A percentile compares a stretch with the other conserved stretches of the same genome.
Evolutionary conservation across 148 eudicot species (phyloP).

Genomic region (Vaccinium vitisidaea): DNA sequence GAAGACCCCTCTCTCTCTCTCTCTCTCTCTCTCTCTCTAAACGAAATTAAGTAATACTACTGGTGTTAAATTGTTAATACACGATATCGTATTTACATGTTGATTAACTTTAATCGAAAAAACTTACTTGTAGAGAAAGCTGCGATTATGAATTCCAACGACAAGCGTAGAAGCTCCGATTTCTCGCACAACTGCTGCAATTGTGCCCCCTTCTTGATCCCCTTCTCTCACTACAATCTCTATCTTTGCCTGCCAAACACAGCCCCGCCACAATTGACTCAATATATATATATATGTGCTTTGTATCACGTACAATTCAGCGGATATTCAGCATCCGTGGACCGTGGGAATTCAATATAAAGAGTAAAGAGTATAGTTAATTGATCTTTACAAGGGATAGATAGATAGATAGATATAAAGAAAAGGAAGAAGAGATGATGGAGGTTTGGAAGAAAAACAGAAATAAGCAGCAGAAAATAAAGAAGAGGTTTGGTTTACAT

Average conservation of each 20-base stretch:
- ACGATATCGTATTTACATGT: neutral
- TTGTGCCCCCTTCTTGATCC: slow-evolving; percentile 63
- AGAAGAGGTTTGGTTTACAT: slow-evolving; percentile 34
- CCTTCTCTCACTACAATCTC: slow-evolving; percentile 91
- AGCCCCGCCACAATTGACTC: neutral
- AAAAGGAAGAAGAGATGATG: too few relatives aligned
- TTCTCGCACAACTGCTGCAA: slow-evolving; percentile 60
- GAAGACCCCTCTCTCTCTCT: neutral
- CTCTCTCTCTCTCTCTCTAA: neutral
- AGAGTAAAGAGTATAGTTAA: too few relatives aligned
- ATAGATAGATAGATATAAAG: too few relatives aligned
- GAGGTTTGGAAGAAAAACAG: too few relatives aligned
- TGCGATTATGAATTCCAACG: slow-evolving; percentile 77
- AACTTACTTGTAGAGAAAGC: slow-evolving; percentile 77
- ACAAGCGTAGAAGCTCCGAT: slow-evolving; percentile 80
- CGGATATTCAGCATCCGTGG: too few relatives aligned
- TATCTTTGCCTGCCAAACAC: slow-evolving; percentile 61
- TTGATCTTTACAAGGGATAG: too few relatives aligned
- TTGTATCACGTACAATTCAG: too few relatives aligned
- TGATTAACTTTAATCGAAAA: neutral
- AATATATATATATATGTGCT: neutral
- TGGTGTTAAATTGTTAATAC: neutral
- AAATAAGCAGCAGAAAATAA: neutral
- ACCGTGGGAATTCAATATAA: too few relatives aligned
- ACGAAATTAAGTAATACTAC: neutral